Conservation (phyloP, 768 basidiomycete species). For the Peribolospora kevripleyi region DNA sequence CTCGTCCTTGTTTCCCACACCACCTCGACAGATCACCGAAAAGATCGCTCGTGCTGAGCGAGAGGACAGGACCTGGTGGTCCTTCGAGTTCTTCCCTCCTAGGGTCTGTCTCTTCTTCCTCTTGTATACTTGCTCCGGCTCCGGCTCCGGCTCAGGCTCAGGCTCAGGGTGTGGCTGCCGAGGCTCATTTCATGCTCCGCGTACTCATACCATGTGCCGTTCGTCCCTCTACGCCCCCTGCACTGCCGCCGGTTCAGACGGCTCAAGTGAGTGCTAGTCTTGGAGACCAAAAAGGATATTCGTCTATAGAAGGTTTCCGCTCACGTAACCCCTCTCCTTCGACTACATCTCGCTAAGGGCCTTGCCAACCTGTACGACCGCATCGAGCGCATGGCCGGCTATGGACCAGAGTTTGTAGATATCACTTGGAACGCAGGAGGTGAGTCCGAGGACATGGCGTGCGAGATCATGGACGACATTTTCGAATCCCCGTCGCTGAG, state of each 20-base stretch:
- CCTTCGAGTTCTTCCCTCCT: conserved; percentile 95
- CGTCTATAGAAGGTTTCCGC: conserved; percentile 4
- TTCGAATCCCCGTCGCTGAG: no score
- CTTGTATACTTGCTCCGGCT: no score
- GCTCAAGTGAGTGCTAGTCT: no score
- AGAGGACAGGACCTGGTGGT: conserved; percentile 85
- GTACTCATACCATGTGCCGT: no score
- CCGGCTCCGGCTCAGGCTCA: no score
- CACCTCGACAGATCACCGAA: conserved; percentile 41
- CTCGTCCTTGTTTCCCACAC: no score
- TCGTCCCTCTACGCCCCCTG: no score
- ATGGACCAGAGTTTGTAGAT: conserved; percentile 94
- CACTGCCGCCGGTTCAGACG: no score
- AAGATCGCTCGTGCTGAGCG: conserved; percentile 68
- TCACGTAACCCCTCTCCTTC: not conserved
- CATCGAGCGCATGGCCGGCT: conserved; percentile 85
- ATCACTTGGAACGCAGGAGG: conserved; percentile 55
- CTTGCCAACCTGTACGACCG: conserved; percentile 91
- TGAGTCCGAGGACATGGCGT: not conserved
- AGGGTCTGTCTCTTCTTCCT: conserved; percentile 34
- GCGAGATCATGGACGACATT: not conserved
- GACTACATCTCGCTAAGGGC: conserved; percentile 27
- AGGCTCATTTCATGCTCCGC: no score
- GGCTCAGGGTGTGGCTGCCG: not conserved
- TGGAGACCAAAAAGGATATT: not conserved